Evolutionary conservation across 2,329 filamentous ascomycete species (phyloP).

Genomic region (Colletotrichum incanum): DNA sequence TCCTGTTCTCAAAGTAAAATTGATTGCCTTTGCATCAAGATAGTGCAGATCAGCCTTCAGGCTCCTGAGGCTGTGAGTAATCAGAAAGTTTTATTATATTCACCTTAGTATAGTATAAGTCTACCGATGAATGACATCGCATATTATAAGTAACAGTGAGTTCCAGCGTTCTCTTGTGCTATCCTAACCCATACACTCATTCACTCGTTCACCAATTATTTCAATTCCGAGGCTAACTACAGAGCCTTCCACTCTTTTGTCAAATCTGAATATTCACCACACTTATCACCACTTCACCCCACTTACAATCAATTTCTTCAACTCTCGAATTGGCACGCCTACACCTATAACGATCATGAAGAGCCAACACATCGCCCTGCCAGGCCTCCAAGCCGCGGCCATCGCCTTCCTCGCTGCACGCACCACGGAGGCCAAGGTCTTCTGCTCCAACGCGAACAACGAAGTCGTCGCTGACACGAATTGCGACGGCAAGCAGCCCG

Average conservation of each 20-base stretch:
- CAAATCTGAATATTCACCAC: not conserved
- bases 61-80: not conserved
- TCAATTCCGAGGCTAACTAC: not conserved
- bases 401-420: conserved; percentile 19
- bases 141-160: not conserved
- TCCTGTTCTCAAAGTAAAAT: not conserved
- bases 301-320: no score
- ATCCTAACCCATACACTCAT: not conserved
- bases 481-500: conserved; percentile 7
- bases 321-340: not conserved
- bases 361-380: conserved; percentile 16
- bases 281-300: not conserved
- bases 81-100: no score
- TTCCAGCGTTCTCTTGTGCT: not conserved
- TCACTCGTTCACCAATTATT: not conserved
- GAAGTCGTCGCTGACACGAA: conserved; percentile 8
- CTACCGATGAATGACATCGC: not conserved
- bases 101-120: no score
- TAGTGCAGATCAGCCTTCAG: not conserved
- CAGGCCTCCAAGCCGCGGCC: conserved; percentile 9
- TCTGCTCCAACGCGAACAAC: conserved; percentile 12
- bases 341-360: not conserved
- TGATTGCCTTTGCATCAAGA: not conserved
- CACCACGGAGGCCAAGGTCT: conserved; percentile 6
- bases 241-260: not conserved